Conservation (phyloP, 2,329 filamentous ascomycete species). For the Spiromastix sp. region DNA sequence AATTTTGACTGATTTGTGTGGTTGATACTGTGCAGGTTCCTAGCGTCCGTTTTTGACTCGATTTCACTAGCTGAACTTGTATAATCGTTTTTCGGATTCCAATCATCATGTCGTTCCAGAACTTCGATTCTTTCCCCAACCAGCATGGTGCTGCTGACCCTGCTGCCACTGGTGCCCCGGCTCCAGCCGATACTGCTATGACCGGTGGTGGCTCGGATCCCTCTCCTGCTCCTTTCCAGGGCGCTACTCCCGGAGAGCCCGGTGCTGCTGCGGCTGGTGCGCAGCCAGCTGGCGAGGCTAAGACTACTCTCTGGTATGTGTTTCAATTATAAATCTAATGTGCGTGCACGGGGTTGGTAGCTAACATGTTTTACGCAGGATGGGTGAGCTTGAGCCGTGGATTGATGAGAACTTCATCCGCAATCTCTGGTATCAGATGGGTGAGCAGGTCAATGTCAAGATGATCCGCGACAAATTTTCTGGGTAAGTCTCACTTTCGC, state of each 20-base stretch:
- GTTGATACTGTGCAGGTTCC: no score
- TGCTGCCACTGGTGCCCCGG: conserved; percentile 37
- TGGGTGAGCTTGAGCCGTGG: conserved; percentile 98
- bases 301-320: conserved; percentile 47
- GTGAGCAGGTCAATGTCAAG: conserved; percentile 94
- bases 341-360: no score
- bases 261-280: conserved; percentile 32
- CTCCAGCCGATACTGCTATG: conserved; percentile 44
- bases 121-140: conserved; percentile 54
- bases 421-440: conserved; percentile 86
- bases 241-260: conserved; percentile 34
- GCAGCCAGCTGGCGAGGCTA: conserved; percentile 43
- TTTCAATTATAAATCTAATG: no score
- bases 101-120: conserved; percentile 56
- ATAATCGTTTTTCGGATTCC: no score
- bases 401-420: conserved; percentile 99
- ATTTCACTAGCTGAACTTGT: no score
- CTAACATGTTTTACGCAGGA: no score
- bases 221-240: conserved; percentile 40
- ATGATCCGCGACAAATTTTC: conserved; percentile 99
- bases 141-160: conserved; percentile 47
- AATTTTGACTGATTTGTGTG: no score
- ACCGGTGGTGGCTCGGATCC: conserved; percentile 46
- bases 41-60: no score
- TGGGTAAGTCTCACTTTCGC: conserved; percentile 50